Evolutionary conservation across 2,329 filamentous ascomycete genomes (phyloP), one percentile per base, ranked within the genome.

Genomic region (Colletotrichum siamense): DNA sequence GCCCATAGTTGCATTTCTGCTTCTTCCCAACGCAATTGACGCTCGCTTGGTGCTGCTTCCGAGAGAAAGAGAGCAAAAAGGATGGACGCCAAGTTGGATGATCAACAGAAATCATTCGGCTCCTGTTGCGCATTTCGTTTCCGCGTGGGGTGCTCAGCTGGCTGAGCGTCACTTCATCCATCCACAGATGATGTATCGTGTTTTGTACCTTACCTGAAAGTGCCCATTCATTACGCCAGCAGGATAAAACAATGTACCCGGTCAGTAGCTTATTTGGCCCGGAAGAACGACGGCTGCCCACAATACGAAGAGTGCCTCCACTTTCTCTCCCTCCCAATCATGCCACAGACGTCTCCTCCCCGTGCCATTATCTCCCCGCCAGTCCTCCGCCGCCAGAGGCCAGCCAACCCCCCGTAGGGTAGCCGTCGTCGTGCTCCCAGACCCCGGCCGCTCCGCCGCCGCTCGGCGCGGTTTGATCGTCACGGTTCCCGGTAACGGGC

Each of bases 381-480:
- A 22, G 44, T 49, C 44, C n/a, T 12, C 6, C n/a, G n/a, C n/a
- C n/a, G n/a, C n/a, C n/a, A n/a, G n/a, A n/a, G n/a, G n/a, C n/a
- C n/a, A n/a, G n/a, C n/a, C n/a, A n/a, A n/a, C n/a, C 18, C 39
- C 39, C 39, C 39, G 39, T 49, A 49, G n/a, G n/a, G n/a, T n/a
- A 49, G 39, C 10, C 44, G 44, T 4, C 62, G 64, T 73, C 68
- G 44, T 63, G 68, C 66, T 75, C 49, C 49, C 71, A 77, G 66
- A 30, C 9, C 44, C 44, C n/a, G 44, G 44, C 44, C 44, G 44
- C 44, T 49, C 44, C 44, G 44, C 44, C 44, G 44, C 63, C 64
- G 59, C 39, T 67, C 76, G 69, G 69, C 26, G 67, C 69, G 64
- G 76, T 77, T 77, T 77, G 73, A 76, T 77, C 76, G 69, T 15